A percentile compares a stretch with the other conserved stretches of the same genome.
Conservation (phyloP, 768 basidiomycete species). For the Calocybe indica region DNA sequence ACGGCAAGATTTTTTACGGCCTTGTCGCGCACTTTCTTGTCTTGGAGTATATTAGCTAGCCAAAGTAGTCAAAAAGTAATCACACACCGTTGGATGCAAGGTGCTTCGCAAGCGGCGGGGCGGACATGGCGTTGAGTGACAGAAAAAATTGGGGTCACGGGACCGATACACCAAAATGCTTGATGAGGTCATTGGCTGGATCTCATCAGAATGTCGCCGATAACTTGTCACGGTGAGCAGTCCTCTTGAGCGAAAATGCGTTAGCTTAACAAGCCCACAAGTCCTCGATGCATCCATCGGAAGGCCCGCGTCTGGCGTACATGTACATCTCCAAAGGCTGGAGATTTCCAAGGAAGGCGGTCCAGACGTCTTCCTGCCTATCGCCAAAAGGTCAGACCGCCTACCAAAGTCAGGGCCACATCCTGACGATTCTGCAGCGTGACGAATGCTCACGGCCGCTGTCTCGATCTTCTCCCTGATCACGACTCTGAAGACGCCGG, state of each 20-base stretch:
- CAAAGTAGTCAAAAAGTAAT: background rate
- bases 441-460: conserved; percentile 83
- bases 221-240: conserved; percentile 84
- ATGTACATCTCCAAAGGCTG: conserved; percentile 54
- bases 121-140: conserved; percentile 16
- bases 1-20: conserved; percentile 74
- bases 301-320: conserved; percentile 70
- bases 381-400: conserved; percentile 55
- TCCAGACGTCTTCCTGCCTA: conserved; percentile 40
- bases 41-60: conserved; percentile 33
- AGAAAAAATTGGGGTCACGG: background rate
- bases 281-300: conserved; percentile 86
- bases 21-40: conserved; percentile 89
- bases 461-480: conserved; percentile 65
- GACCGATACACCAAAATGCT: background rate
- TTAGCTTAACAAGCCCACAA: conserved; percentile 18
- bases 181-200: background rate
- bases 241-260: background rate
- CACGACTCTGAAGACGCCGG: conserved; percentile 37
- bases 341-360: conserved; percentile 26
- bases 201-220: conserved; percentile 57
- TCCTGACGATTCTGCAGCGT: conserved; percentile 34
- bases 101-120: conserved; percentile 80
- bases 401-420: background rate
- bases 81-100: conserved; percentile 83